phyloP scores from a whole-genome alignment of 1,284 basidiomycete species.

The Peniophora sp. region DNA sequence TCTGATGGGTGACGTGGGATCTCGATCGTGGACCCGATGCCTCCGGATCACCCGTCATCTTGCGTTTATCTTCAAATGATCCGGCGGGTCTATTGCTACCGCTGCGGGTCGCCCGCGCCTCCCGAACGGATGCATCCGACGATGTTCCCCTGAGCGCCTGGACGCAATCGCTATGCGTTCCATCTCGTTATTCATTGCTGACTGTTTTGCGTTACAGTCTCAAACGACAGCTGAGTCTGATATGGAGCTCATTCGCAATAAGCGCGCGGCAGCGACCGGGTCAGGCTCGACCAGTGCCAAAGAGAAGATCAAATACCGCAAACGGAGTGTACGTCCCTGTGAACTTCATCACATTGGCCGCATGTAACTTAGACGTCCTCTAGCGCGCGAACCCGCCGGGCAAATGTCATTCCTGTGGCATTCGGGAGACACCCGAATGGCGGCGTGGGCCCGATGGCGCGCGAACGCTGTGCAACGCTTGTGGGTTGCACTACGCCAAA shows the following conservation, averaged over 20 bases:
- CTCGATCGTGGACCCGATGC: not conserved
- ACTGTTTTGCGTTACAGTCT: constrained; percentile 15
- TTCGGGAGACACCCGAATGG: constrained; percentile 80
- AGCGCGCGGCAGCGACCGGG: constrained; percentile 54
- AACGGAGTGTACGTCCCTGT: constrained; percentile 60
- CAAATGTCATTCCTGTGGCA: constrained; percentile 78
- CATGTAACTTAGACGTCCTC: constrained; percentile 4
- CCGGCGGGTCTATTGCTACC: not conserved
- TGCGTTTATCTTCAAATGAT: not conserved
- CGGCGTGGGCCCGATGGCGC: constrained; percentile 73
- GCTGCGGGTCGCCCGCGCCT: not conserved
- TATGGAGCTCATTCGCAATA: constrained; percentile 73
- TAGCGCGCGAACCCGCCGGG: constrained; percentile 76
- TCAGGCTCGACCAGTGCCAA: constrained; percentile 25
- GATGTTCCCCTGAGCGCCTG: not conserved
- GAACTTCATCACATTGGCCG: constrained; percentile 15
- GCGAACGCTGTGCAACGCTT: constrained; percentile 74
- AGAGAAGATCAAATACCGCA: constrained; percentile 71
- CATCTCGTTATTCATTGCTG: not conserved
- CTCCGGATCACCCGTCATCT: not conserved
- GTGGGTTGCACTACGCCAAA: constrained; percentile 75
- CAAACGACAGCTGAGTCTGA: constrained; percentile 66
- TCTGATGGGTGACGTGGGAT: too few relatives aligned
- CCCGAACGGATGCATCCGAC: not conserved
- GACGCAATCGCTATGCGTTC: not conserved